Percentiles rank a stretch among this genome's conserved stretches.
These are phyloP conservation scores for Akebia trifoliata DNA, from an alignment of 164 flowering plant species.

Conservation along the genomic window DNA sequence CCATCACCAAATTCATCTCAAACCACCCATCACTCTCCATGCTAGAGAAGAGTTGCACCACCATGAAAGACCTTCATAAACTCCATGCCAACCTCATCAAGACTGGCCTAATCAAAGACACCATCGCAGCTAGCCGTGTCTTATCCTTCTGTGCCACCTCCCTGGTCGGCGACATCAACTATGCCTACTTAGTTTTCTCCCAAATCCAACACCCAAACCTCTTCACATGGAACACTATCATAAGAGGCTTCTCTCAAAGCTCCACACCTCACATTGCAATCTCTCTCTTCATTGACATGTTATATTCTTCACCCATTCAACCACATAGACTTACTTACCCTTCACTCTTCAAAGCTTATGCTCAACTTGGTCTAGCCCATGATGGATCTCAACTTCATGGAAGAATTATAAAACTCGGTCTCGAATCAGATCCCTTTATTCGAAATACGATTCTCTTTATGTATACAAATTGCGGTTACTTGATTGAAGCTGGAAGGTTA, in stretches of 20 bases:
- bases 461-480: constrained; percentile 55
- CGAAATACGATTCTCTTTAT: constrained; percentile 54
- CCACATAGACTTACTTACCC: constrained; percentile 57
- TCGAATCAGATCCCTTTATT: constrained; percentile 49
- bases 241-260: constrained; percentile 61
- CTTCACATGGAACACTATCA: constrained; percentile 70
- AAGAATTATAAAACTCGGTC: constrained; percentile 50
- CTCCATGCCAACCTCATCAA: constrained; percentile 75
- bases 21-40: constrained; percentile 42
- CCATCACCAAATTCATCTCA: constrained; percentile 46
- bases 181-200: constrained; percentile 54
- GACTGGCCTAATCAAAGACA: constrained; percentile 25
- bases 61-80: constrained; percentile 54
- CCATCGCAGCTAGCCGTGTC: constrained; percentile 44
- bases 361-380: constrained; percentile 47
- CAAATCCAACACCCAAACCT: constrained; percentile 47
- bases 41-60: constrained; percentile 47
- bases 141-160: constrained; percentile 53
- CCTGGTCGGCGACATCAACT: constrained; percentile 46
- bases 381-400: constrained; percentile 71
- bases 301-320: constrained; percentile 26
- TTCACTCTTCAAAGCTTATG: constrained; percentile 67
- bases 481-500: constrained; percentile 41
- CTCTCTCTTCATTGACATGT: constrained; percentile 53
- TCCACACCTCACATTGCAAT: constrained; percentile 53